Evolutionary conservation across 139 green algal genomes (phyloP).

Genomic region (Chlorella sorokiniana): DNA sequence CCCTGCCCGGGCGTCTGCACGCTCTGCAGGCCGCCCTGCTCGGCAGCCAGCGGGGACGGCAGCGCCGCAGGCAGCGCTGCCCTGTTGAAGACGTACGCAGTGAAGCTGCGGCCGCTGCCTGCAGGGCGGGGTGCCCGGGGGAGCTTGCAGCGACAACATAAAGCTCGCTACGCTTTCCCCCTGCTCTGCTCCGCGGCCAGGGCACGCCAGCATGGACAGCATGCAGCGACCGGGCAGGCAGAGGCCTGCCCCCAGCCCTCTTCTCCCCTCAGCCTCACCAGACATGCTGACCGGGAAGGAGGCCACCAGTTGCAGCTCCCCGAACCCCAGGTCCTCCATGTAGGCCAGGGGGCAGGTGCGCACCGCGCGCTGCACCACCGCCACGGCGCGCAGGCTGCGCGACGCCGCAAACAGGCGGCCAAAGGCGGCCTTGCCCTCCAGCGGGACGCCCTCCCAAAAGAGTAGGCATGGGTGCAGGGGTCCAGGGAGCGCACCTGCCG

Average conservation of each 20-base stretch:
- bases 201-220: too few species aligned
- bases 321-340: conserved; percentile 84
- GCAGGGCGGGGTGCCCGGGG: neutral
- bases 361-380: conserved; percentile 85
- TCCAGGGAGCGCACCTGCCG: conserved; percentile 67
- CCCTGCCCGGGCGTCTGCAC: conserved; percentile 6
- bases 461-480: conserved; percentile 86
- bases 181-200: too few species aligned
- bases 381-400: conserved; percentile 64
- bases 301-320: conserved; percentile 68
- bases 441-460: conserved; percentile 94
- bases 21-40: conserved; percentile 4
- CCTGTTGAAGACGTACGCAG: conserved; percentile 79
- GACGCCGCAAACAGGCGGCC: conserved; percentile 74
- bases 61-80: neutral
- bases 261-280: conserved; percentile 44
- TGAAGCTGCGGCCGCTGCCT: conserved; percentile 84
- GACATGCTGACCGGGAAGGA: conserved; percentile 88
- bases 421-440: conserved; percentile 73
- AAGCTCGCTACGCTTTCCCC: too few species aligned
- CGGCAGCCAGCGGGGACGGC: neutral
- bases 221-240: neutral
- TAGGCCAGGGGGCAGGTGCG: conserved; percentile 51
- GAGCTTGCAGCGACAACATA: neutral
- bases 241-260: neutral